These are phyloP conservation scores for Fusarium globosum DNA, from an alignment of 2,329 filamentous ascomycete genomes.

Conservation along the genomic window DNA sequence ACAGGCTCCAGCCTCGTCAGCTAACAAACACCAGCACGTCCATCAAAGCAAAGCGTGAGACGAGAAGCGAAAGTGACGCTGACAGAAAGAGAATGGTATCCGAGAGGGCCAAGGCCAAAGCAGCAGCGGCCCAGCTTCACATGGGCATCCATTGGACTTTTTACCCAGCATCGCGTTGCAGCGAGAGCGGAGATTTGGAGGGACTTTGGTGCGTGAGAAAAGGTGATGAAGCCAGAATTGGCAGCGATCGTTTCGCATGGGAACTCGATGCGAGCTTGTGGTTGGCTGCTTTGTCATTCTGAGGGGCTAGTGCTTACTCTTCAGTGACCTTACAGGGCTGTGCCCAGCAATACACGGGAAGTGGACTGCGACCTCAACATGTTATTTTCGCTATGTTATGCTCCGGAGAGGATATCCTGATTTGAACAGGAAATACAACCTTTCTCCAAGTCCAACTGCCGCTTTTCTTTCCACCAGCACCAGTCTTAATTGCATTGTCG, in stretches of 20 bases:
- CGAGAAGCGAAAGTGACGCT: slow-evolving; percentile 1
- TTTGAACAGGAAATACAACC: neutral
- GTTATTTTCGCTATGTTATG: neutral
- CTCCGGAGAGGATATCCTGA: neutral
- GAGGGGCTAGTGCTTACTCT: slow-evolving; percentile 20
- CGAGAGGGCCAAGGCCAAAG: neutral
- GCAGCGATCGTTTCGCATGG: slow-evolving; percentile 10
- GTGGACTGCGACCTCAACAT: neutral
- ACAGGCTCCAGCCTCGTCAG: neutral
- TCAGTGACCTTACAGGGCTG: neutral
- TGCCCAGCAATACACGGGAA: neutral
- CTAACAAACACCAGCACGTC: neutral
- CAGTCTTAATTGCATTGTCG: neutral
- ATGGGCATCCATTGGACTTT: slow-evolving; percentile 1
- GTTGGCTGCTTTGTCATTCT: neutral
- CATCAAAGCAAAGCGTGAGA: neutral
- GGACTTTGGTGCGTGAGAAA: slow-evolving; percentile 11
- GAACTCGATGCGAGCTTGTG: neutral
- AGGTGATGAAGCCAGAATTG: slow-evolving; percentile 2
- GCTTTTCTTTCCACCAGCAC: neutral
- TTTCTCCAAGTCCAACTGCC: neutral
- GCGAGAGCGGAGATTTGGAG: neutral
- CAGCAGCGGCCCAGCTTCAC: neutral
- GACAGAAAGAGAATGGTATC: neutral
- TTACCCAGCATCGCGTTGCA: slow-evolving; percentile 1